Base-by-base conservation (phyloP, 1,284 basidiomycete genomes). In the Inonotus hispidus region DNA sequence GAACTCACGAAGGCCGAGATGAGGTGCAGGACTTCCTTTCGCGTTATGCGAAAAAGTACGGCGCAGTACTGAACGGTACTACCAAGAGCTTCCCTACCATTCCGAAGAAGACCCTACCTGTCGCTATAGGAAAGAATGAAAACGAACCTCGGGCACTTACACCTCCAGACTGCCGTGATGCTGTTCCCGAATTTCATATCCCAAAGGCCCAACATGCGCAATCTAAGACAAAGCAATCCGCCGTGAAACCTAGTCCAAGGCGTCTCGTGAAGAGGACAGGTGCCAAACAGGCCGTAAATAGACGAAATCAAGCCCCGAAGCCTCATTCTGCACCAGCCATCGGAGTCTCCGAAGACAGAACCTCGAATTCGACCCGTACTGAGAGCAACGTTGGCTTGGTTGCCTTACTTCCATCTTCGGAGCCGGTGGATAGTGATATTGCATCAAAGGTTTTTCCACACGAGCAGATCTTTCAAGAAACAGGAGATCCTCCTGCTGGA, bases 11-110 rank as follows among this genome's bases (percentile, higher is more conserved):
- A 46, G 41, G 27, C 14, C 11, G 47, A 38, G 53, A 60, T 35
- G 58, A 60, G 32, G 58, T 60, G 23, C 52, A 60, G 25, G 50
- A 60, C 41, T 60, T 60, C 53, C 58, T 60, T 52, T 54, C 43
- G 58, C 58, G 58, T 38, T 54, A 54, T 46, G 58, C 58, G n/a
- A 54, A 60, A 29, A 60, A 54, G 53, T 60, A 54, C 32, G 52
- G 52, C 2, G 14, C 52, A 25, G 39, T n/a, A 8, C 10, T 23
- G 5, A 41, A 46, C 23, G 11, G 38, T 27, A 13, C 49, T 60
- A 21, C 58, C 37, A 52, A 21, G 6, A 27, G 8, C 23, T 23
- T 29, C 35, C 23, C 55, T 21, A 16, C 32, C 23, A 16, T 3
- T 41, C 39, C 50, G 32, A 52, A 35, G 50, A 14, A 25, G 19